A percentile compares a stretch with the other conserved stretches of the same genome.
Conservation (phyloP, 2,329 filamentous ascomycete species). For the Aphanoascus verrucosus region DNA sequence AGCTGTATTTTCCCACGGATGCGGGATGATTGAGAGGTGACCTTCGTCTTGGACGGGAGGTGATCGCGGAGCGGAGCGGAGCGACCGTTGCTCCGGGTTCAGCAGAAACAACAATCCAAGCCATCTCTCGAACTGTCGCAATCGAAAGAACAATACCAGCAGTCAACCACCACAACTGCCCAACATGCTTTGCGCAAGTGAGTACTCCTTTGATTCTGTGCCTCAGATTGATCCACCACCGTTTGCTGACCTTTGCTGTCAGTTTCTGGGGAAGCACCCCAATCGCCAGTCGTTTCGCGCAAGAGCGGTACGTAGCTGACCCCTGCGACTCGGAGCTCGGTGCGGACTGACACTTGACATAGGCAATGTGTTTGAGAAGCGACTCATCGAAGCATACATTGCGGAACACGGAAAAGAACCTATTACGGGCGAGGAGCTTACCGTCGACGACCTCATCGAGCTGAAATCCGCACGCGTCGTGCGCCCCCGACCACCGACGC, state of each 20-base stretch:
- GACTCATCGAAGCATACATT: conserved; percentile 90
- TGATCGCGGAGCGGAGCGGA: conserved; percentile 7
- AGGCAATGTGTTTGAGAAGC: conserved; percentile 90
- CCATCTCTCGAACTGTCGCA: not conserved
- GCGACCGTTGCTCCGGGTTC: conserved; percentile 9
- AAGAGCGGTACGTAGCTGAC: conserved; percentile 62
- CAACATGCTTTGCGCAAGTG: conserved; percentile 11
- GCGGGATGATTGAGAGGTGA: not conserved
- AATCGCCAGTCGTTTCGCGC: conserved; percentile 86
- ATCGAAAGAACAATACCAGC: not conserved
- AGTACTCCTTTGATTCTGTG: conserved; percentile 20
- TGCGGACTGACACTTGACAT: conserved; percentile 23
- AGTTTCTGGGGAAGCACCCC: conserved; percentile 95
- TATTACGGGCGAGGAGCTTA: conserved; percentile 73
- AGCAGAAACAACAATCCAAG: not conserved
- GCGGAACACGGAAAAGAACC: conserved; percentile 88
- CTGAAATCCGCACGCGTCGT: conserved; percentile 76
- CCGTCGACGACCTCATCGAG: conserved; percentile 73
- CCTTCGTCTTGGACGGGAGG: not conserved
- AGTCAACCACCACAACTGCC: conserved; percentile 4
- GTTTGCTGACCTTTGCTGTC: conserved; percentile 12
- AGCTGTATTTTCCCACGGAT: not conserved
- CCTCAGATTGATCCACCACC: conserved; percentile 1
- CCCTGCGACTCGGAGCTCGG: conserved; percentile 14
- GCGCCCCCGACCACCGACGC: conserved; percentile 76